A percentile compares a stretch with the other conserved stretches of the same genome.
Evolutionary conservation across 768 basidiomycete genomes (phyloP).

Genomic region (Sutorius australiensis): DNA sequence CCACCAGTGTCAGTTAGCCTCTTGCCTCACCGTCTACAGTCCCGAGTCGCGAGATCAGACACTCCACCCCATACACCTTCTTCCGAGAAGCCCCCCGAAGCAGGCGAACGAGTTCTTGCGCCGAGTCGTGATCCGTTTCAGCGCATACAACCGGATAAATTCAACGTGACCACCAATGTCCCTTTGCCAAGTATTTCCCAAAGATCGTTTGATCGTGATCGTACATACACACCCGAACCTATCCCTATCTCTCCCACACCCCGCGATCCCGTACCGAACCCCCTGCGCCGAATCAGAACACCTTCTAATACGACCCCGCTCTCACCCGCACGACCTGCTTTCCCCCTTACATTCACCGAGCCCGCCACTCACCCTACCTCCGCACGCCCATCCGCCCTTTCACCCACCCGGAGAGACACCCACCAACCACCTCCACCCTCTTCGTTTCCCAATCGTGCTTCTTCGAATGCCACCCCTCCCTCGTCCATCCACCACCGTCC

Average conservation of each 20-base stretch:
- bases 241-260: slow-evolving; percentile 14
- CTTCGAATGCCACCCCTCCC: slow-evolving; percentile 11
- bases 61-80: slow-evolving; percentile 6
- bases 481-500: slow-evolving; percentile 8
- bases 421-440: slow-evolving; percentile 10
- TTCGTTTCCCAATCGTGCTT: slow-evolving; percentile 2
- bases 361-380: slow-evolving; percentile 3
- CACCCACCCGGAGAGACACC: slow-evolving; percentile 14
- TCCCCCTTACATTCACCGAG: slow-evolving; percentile 14
- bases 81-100: slow-evolving; percentile 7
- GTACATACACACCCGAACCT: slow-evolving; percentile 11
- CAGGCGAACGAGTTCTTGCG: slow-evolving; percentile 3
- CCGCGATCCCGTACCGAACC: slow-evolving; percentile 13
- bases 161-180: slow-evolving; percentile 6
- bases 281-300: slow-evolving; percentile 18
- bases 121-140: slow-evolving; percentile 27
- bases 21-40: slow-evolving; percentile 49
- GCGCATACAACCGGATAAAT: slow-evolving; percentile 23
- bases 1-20: slow-evolving; percentile 39
- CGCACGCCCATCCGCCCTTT: slow-evolving; percentile 14
- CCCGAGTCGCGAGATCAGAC: slow-evolving; percentile 34
- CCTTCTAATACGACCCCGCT: slow-evolving; percentile 14
- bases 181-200: slow-evolving; percentile 2
- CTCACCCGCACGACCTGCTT: slow-evolving; percentile 9
- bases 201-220: slow-evolving; percentile 5